phyloP scores from a whole-genome alignment of 2,329 filamentous ascomycete genomes.

The Colletotrichum truncatum region DNA sequence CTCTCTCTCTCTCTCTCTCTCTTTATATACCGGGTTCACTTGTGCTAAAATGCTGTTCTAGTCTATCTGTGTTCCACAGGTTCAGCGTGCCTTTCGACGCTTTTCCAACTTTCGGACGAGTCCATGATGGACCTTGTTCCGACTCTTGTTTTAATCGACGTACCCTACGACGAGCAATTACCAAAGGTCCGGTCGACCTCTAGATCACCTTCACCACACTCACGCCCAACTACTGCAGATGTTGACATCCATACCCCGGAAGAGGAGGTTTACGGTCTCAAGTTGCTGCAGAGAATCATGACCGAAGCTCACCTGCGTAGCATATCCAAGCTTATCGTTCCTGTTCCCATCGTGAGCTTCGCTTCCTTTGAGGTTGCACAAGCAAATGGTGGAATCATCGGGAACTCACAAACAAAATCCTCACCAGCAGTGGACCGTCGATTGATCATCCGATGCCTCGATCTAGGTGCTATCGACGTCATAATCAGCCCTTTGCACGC shows the following conservation, averaged over 20 bases:
- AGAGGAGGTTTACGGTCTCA: conserved; percentile 64
- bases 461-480: conserved; percentile 88
- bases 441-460: conserved; percentile 77
- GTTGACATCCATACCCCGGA: conserved; percentile 51
- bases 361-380: conserved; percentile 39
- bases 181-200: conserved; percentile 45
- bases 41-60: conserved; percentile 42
- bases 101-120: conserved; percentile 62
- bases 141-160: conserved; percentile 66
- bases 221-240: conserved; percentile 43
- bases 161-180: conserved; percentile 59
- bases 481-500: conserved; percentile 80
- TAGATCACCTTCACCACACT: conserved; percentile 56
- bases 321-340: conserved; percentile 64
- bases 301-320: conserved; percentile 66
- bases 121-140: conserved; percentile 63
- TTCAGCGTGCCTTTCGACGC: conserved; percentile 59
- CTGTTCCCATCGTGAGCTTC: conserved; percentile 62
- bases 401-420: conserved; percentile 4
- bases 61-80: conserved; percentile 65
- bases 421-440: conserved; percentile 46
- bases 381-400: conserved; percentile 37
- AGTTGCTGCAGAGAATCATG: conserved; percentile 64
- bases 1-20: neutral
- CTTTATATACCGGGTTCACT: no score